Base-by-base conservation (phyloP, 305 asterid genomes). In the Andrographis paniculata region DNA sequence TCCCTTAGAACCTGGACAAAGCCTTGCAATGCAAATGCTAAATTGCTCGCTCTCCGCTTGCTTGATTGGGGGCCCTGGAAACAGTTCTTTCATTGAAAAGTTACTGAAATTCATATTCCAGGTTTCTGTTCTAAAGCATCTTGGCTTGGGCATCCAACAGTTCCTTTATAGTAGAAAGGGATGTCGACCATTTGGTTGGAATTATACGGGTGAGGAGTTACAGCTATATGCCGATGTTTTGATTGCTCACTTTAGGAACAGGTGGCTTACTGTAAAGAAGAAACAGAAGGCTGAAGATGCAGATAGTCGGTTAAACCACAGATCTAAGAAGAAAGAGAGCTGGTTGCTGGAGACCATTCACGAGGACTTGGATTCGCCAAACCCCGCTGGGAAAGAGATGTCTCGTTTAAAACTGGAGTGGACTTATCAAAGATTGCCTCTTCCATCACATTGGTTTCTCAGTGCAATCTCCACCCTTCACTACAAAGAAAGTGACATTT, bases 391-490 rank as follows among this genome's bases (percentile, higher is more conserved):
- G 43, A 61, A 68, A 55, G 69, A 21, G 52, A 53, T 68, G 17
- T 67, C 73, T 53, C 69, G 84, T 52, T 69, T 86, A 67, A 64
- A 43, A 33, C 53, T 40, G 46, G 94, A 81, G 68, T 87, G 99
- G 96, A 93, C 94, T 39, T 61, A 59, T 66, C 99, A 91, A 73
- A 74, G 87, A 57, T 59, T 87, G 71, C 96, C 93, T 66, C 93
- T 91, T 70, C 99, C 99, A 23, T 48, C 52, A 20, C 81, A 77
- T 58, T 91, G 99, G 96, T 83, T 80, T 73, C 93, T 91, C 37
- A 91, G 99, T 75, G 77, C 99, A 46, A 73, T 91, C 59, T 69
- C 91, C 35, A 58, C 71, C 17, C 42, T 77, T 59, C 67, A 64
- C 30, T 49, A 18, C 31, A 72, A 61, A 56, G 73, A 59, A 55